phyloP scores from a whole-genome alignment of 345 rosid species.

The Murraya paniculata region DNA sequence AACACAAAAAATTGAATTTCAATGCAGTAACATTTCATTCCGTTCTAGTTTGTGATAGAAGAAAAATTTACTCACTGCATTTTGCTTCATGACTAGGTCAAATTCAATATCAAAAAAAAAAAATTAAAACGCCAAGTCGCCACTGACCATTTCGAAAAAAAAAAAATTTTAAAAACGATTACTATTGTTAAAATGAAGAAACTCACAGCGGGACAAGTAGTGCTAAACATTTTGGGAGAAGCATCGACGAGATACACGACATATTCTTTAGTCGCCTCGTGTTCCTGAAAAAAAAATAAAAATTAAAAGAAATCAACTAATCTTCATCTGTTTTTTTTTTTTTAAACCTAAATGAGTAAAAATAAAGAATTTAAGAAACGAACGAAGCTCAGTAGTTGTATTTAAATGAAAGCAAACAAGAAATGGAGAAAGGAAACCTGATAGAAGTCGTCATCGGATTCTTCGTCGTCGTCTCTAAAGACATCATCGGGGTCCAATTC shows the following conservation, averaged over 20 bases:
- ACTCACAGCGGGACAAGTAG: slow-evolving; percentile 57
- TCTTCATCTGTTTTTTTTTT: not conserved
- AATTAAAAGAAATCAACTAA: not conserved
- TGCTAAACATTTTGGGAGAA: slow-evolving; percentile 78
- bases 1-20: not conserved
- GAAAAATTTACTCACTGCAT: not conserved
- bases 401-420: not conserved
- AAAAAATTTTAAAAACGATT: not conserved
- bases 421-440: slow-evolving; percentile 35
- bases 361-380: not conserved
- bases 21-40: not conserved
- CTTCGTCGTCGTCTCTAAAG: slow-evolving; percentile 87
- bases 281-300: slow-evolving; percentile 39
- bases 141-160: not conserved
- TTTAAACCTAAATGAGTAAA: not conserved
- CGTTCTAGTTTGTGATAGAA: not conserved
- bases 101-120: not conserved
- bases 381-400: not conserved
- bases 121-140: too few relatives aligned
- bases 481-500: slow-evolving; percentile 87
- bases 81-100: not conserved
- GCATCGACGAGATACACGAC: slow-evolving; percentile 79
- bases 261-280: slow-evolving; percentile 65
- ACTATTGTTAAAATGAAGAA: not conserved
- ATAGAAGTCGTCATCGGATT: slow-evolving; percentile 51